Conservation (phyloP, 306 rosid genomes). For the Cucurbita pepo region DNA sequence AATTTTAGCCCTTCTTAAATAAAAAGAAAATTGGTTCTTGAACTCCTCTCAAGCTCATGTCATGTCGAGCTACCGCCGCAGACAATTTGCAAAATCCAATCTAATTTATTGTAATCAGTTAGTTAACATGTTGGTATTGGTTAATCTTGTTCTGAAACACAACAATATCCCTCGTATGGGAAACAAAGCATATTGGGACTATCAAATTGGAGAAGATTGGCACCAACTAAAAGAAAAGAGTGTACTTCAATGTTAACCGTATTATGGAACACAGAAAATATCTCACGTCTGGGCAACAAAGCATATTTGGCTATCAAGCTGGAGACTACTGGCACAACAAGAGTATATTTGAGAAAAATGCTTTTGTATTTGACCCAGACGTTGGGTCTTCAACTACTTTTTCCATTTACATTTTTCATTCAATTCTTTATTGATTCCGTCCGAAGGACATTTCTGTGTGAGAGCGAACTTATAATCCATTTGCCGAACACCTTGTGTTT, state of each 20-base stretch:
- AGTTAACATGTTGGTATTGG: neutral
- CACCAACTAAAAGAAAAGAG: too few species aligned
- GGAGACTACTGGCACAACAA: neutral
- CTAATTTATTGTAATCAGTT: neutral
- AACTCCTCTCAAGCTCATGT: neutral
- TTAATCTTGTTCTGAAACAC: too few species aligned
- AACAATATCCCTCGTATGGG: neutral
- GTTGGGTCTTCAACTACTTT: neutral
- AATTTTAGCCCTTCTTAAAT: neutral
- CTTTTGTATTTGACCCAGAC: neutral
- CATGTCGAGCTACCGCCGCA: neutral
- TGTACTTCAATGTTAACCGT: too few species aligned
- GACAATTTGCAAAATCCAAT: neutral
- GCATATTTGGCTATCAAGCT: neutral
- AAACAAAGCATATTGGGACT: neutral
- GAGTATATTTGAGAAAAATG: neutral
- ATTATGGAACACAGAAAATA: too few species aligned
- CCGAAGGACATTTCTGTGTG: neutral
- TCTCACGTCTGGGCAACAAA: neutral
- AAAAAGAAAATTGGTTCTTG: neutral
- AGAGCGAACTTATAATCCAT: neutral
- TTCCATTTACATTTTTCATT: neutral
- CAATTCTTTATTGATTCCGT: neutral
- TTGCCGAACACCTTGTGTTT: neutral
- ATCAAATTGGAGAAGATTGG: neutral